These are phyloP conservation scores for Botryobasidium botryosum DNA, from an alignment of 768 basidiomycete species.

Conservation along the genomic window DNA sequence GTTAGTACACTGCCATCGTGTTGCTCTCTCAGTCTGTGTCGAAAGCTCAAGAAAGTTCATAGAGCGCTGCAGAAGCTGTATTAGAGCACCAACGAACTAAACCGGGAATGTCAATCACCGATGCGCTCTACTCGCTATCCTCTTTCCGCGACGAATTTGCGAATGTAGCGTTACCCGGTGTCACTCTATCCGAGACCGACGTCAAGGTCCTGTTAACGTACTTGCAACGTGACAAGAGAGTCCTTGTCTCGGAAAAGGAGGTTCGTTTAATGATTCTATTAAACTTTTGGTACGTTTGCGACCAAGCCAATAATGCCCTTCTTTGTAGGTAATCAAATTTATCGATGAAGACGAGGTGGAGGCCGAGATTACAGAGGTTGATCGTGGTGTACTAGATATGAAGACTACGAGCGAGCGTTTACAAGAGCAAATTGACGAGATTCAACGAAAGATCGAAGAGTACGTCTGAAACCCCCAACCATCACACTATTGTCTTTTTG, in stretches of 20 bases:
- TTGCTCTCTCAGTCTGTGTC: background rate
- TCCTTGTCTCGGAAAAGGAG: conserved; percentile 46
- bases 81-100: conserved; percentile 27
- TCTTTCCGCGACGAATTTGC: conserved; percentile 47
- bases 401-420: conserved; percentile 52
- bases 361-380: conserved; percentile 52
- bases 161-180: conserved; percentile 22
- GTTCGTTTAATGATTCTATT: conserved; percentile 26
- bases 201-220: conserved; percentile 54
- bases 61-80: conserved; percentile 40
- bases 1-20: conserved; percentile 10
- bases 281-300: background rate
- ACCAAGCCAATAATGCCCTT: background rate
- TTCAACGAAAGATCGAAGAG: conserved; percentile 61
- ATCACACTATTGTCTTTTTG: background rate
- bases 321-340: conserved; percentile 64
- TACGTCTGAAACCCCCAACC: conserved; percentile 24
- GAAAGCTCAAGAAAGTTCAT: background rate
- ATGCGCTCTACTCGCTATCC: conserved; percentile 42
- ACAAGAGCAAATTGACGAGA: conserved; percentile 44
- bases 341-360: conserved; percentile 24
- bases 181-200: conserved; percentile 40
- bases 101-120: conserved; percentile 32
- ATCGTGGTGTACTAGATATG: conserved; percentile 67
- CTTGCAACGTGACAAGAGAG: conserved; percentile 56